phyloP scores from a whole-genome alignment of 202 grass and related monocot species.

The Carex sylvatica region DNA sequence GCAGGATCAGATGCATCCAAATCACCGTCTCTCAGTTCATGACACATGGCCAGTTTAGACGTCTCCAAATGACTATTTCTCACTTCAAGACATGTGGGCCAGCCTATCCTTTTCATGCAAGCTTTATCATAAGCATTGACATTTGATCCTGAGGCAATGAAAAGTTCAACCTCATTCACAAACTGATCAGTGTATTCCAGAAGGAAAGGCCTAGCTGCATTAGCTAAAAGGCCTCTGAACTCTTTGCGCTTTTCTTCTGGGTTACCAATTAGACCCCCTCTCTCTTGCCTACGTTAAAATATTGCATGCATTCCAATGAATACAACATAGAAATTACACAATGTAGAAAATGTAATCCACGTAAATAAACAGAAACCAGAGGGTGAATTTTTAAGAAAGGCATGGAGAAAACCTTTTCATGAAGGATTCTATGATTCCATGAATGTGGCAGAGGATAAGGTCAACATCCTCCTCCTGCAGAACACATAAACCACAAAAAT shows the following conservation, averaged over 20 bases:
- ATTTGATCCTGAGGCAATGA: conserved; percentile 69
- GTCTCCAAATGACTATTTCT: conserved; percentile 28
- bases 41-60: conserved; percentile 37
- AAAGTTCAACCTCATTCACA: conserved; percentile 62
- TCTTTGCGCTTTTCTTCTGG: conserved; percentile 49
- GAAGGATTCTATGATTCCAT: conserved; percentile 67
- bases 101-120: conserved; percentile 38
- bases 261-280: conserved; percentile 16
- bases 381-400: background rate
- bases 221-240: conserved; percentile 53
- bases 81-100: conserved; percentile 35
- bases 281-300: conserved; percentile 36
- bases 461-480: conserved; percentile 70
- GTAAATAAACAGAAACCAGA: conserved; percentile 7
- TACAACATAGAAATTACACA: background rate
- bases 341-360: background rate
- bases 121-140: conserved; percentile 67
- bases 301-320: background rate
- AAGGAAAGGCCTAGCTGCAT: conserved; percentile 73
- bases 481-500: background rate
- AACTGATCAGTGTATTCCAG: conserved; percentile 50
- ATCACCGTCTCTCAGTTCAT: conserved; percentile 27
- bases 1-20: conserved; percentile 34
- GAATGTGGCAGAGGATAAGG: conserved; percentile 66
- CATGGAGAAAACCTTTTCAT: conserved; percentile 43